Evolutionary conservation across 202 grass and related monocot species (phyloP).

Genomic region (Setaria viridis): DNA sequence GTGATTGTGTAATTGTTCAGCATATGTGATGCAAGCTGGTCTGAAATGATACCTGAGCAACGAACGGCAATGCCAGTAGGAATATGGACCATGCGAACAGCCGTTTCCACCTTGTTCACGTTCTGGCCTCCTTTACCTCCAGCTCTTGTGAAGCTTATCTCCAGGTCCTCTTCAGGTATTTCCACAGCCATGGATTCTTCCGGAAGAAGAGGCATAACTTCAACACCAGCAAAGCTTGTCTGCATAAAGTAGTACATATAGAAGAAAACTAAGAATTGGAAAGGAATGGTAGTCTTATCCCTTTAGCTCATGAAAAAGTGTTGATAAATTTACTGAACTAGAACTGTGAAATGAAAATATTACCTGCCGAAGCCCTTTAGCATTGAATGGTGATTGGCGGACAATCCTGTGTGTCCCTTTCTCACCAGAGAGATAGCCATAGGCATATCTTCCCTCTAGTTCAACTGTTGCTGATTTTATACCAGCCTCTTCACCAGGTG

Average conservation of each 20-base stretch:
- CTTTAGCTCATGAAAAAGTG: not conserved
- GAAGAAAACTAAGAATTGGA: not conserved
- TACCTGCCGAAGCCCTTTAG: conserved; percentile 98
- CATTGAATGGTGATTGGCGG: conserved; percentile 93
- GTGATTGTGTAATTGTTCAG: conserved; percentile 1
- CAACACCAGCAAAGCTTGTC: conserved; percentile 97
- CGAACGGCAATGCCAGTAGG: conserved; percentile 90
- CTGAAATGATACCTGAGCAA: conserved; percentile 69
- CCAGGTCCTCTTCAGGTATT: conserved; percentile 96
- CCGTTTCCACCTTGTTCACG: conserved; percentile 98
- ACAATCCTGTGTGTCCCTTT: conserved; percentile 98
- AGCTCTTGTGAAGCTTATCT: conserved; percentile 88
- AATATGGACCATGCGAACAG: conserved; percentile 95
- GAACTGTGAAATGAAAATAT: conserved; percentile 34
- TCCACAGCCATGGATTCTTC: conserved; percentile 85
- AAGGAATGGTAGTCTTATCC: not conserved
- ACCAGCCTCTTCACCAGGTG: conserved; percentile 89
- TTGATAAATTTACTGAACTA: conserved; percentile 1
- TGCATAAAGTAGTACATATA: conserved; percentile 44
- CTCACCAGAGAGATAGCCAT: conserved; percentile 96
- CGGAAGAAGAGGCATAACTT: conserved; percentile 91
- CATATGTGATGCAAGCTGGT: not conserved
- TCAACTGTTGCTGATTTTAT: conserved; percentile 96
- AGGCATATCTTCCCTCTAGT: conserved; percentile 81
- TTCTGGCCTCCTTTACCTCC: conserved; percentile 98